Conservation (phyloP, 2,329 filamentous ascomycete species). For the Trichoderma sp. region DNA sequence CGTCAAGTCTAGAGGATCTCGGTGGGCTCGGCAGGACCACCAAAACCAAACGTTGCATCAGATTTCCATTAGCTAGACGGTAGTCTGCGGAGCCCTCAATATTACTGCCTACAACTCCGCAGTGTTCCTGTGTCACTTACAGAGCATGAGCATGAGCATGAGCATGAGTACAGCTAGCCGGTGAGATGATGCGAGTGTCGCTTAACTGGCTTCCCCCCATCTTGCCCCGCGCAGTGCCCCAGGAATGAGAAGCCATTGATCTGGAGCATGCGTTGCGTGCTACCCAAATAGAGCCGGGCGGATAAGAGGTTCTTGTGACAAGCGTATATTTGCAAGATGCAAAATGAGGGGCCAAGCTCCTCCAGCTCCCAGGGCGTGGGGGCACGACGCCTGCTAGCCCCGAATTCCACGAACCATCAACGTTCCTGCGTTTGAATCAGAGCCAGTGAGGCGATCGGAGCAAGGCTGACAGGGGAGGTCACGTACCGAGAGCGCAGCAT, state of each 20-base stretch:
- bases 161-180: background rate
- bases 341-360: conserved; percentile 18
- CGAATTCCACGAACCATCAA: conserved; percentile 16
- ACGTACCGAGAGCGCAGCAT: conserved; percentile 19
- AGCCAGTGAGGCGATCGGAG: conserved; percentile 8
- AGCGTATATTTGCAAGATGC: conserved; percentile 22
- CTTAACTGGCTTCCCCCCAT: background rate
- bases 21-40: conserved; percentile 12
- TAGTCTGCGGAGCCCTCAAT: background rate
- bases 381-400: conserved; percentile 7
- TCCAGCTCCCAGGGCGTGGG: conserved; percentile 5
- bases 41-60: conserved; percentile 20
- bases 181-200: background rate
- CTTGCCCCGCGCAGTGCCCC: conserved; percentile 16
- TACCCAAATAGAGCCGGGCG: conserved; percentile 7
- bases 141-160: background rate
- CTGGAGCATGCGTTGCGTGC: background rate
- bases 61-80: background rate
- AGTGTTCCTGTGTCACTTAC: background rate
- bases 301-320: conserved; percentile 24
- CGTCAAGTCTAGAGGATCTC: conserved; percentile 17
- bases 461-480: conserved; percentile 25
- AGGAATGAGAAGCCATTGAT: background rate
- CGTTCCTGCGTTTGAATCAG: conserved; percentile 26
- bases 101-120: background rate